These are phyloP conservation scores for Clitocybe nebularis DNA, from an alignment of 1,284 basidiomycete species.

Conservation along the genomic window DNA sequence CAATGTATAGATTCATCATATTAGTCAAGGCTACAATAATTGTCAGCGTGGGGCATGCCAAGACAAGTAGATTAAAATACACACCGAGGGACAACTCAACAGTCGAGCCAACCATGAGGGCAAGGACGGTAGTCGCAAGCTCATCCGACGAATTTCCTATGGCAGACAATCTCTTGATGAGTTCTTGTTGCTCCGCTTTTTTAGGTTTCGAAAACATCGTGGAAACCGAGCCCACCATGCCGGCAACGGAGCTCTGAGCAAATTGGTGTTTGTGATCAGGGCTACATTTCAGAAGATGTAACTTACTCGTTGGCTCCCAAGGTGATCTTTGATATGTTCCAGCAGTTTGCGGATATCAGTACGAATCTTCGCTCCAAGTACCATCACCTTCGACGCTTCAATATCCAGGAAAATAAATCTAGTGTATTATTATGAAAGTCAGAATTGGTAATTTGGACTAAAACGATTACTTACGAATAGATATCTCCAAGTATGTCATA, in stretches of 20 bases:
- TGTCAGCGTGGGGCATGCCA: background rate
- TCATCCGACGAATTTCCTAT: conserved; percentile 55
- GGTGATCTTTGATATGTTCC: conserved; percentile 48
- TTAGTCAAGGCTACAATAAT: conserved; percentile 32
- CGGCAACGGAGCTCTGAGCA: conserved; percentile 48
- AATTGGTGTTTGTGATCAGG: too few relatives aligned
- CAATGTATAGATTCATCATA: conserved; percentile 57
- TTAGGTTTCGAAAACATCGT: conserved; percentile 42
- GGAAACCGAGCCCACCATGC: conserved; percentile 42
- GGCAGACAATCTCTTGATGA: conserved; percentile 53
- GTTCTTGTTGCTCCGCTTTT: conserved; percentile 43
- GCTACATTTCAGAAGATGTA: background rate
- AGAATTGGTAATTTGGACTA: background rate
- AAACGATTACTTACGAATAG: conserved; percentile 61
- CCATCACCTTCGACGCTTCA: conserved; percentile 53
- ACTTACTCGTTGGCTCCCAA: conserved; percentile 32
- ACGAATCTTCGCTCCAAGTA: conserved; percentile 47
- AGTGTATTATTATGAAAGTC: conserved; percentile 2
- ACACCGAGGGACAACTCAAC: conserved; percentile 67
- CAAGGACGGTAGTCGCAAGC: conserved; percentile 63
- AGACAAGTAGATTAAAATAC: conserved; percentile 15
- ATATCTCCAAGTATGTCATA: conserved; percentile 64
- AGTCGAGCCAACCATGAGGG: conserved; percentile 63
- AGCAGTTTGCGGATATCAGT: conserved; percentile 49
- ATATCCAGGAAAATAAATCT: conserved; percentile 75